Percentiles rank a stretch among this genome's conserved stretches.
Evolutionary conservation across 1,284 basidiomycete genomes (phyloP).

Genomic region (Sanguinoderma infundibulare): DNA sequence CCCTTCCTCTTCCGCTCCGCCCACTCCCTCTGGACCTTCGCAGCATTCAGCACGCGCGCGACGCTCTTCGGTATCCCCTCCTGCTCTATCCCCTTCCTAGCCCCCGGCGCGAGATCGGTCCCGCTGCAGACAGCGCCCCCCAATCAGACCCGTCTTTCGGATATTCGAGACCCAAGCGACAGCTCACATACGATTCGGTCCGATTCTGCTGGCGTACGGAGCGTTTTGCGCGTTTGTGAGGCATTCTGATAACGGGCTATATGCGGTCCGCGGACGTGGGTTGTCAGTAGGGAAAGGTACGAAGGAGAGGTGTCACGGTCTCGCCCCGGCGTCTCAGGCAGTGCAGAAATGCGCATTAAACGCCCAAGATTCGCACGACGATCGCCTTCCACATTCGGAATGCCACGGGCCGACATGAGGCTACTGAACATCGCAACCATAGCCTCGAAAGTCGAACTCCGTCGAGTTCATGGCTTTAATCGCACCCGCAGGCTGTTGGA

Average conservation of each 20-base stretch:
- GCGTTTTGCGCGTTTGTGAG: slow-evolving; percentile 66
- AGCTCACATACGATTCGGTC: slow-evolving; percentile 43
- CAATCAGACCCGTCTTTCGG: background rate
- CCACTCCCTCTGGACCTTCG: slow-evolving; percentile 57
- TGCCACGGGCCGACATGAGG: background rate
- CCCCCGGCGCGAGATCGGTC: slow-evolving; percentile 35
- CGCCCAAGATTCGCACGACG: background rate
- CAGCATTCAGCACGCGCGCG: slow-evolving; percentile 65
- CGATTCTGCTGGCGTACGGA: slow-evolving; percentile 47
- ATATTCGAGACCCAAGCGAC: background rate
- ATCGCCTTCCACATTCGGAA: background rate
- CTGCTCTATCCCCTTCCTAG: slow-evolving; percentile 28
- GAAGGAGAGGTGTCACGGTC: background rate
- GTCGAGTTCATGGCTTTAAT: no score
- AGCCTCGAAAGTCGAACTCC: no score
- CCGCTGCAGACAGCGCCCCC: slow-evolving; percentile 45
- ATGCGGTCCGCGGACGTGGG: background rate
- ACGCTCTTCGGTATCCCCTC: slow-evolving; percentile 73
- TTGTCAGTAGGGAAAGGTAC: background rate
- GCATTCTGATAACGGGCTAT: slow-evolving; percentile 44
- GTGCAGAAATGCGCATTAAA: background rate
- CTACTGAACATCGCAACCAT: background rate
- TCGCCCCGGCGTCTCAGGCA: no score
- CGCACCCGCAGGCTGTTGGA: no score
- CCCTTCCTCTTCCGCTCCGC: slow-evolving; percentile 53